Evolutionary conservation across 345 rosid genomes (phyloP), one percentile per base, ranked within the genome.

Genomic region (Camelina laxa): DNA sequence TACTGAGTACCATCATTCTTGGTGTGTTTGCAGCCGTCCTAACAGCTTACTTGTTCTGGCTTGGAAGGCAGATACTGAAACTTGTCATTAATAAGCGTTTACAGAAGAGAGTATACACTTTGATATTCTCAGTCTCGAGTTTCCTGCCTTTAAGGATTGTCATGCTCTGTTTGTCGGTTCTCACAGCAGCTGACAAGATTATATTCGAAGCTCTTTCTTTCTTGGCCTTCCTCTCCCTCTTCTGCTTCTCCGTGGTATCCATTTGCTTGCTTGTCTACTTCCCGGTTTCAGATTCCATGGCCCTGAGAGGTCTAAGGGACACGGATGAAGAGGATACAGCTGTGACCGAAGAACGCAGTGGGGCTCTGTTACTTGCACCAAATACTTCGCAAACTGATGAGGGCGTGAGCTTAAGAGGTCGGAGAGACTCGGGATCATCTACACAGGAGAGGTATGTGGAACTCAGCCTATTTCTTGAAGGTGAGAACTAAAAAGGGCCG

Each of bases 231-330:
- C 84, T 95, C 49, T 84, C 90, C 35, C 87, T 90, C 76, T 67
- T 88, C 51, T 86, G 87, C 74, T 92, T 92, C 79, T 84, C 83
- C 30, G 91, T 88, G 72, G 84, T 92, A 57, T 86, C 91, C 67
- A 90, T 95, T 60, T 88, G 80, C 85, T 50, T 92, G 86, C 90
- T 95, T 65, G 99, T 90, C 31, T 95, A 88, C 84, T 87, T 63
- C 79, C 99, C 99, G 1, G 86, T 95, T 65, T 87, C 93, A 2
- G 98, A 95, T 83, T 92, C 96, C 49, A 83, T 95, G 77, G 98
- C 99, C n/a, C 72, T 92, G 55, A 89, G 92, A 49, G 86, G 76
- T 79, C 73, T 83, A 20, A 74, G 74, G 49, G 93, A 95, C 75
- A 67, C 85, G 67, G 96, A 91, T 58, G 81, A 84, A 36, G 82